A percentile compares a stretch with the other conserved stretches of the same genome.
These are phyloP conservation scores for Mortierella hygrophila DNA, from an alignment of 192 early-diverging fungal genomes.

Conservation along the genomic window DNA sequence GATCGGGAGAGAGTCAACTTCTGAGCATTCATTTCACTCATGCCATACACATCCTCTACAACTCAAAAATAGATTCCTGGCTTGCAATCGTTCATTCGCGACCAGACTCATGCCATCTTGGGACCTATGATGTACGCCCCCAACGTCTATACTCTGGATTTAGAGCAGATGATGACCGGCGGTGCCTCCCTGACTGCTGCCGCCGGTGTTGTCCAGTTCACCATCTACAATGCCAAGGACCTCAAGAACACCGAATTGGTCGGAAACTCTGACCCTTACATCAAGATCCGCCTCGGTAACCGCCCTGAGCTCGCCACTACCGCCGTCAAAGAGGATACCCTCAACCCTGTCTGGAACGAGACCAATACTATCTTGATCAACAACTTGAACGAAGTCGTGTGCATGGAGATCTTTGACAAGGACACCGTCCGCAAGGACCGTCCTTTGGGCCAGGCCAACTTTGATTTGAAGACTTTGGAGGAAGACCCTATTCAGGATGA, in stretches of 20 bases:
- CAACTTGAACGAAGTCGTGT: conserved; percentile 78
- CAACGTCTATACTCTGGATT: conserved; percentile 81
- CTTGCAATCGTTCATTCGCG: conserved; percentile 79
- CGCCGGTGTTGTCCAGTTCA: conserved; percentile 88
- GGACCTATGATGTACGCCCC: conserved; percentile 90
- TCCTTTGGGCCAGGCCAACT: conserved; percentile 70
- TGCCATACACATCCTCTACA: background rate
- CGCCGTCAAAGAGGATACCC: conserved; percentile 71
- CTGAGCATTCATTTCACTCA: background rate
- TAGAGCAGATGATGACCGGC: conserved; percentile 83
- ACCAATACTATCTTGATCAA: conserved; percentile 82
- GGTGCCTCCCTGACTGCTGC: conserved; percentile 71
- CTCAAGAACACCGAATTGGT: conserved; percentile 91
- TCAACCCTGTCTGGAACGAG: conserved; percentile 90
- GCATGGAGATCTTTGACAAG: conserved; percentile 86
- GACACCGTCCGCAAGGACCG: conserved; percentile 83
- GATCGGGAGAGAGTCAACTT: background rate
- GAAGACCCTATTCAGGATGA: conserved; percentile 57
- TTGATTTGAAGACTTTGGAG: conserved; percentile 63
- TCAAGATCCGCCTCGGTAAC: conserved; percentile 78
- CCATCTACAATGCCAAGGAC: conserved; percentile 81
- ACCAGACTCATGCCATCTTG: conserved; percentile 78
- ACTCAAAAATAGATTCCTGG: conserved; percentile 77
- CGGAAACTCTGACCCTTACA: conserved; percentile 92
- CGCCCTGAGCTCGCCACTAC: conserved; percentile 74